Base-by-base conservation (phyloP, 2,329 filamentous ascomycete species). In the Talaromyces sp. region DNA sequence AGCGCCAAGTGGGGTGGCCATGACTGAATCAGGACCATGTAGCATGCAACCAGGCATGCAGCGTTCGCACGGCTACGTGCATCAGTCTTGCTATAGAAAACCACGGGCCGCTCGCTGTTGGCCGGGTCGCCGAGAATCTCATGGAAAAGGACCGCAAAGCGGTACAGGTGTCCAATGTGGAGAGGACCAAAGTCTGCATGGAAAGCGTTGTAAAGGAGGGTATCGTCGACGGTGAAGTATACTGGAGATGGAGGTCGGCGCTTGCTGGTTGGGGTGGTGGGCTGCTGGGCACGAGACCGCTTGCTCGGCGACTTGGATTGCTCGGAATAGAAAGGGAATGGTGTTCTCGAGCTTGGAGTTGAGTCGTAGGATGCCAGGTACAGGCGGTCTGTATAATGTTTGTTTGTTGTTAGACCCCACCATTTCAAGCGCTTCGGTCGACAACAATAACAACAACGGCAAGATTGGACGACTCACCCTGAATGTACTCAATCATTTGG, bases 121-220 rank as follows among this genome's bases (percentile, higher is more conserved):
- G 91, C 90, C 59, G 91, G 90, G 53, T 92, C 91, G 14, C 90
- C 93, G 32, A 99, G 82, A 42, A 97, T 91, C 65, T 97, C 93
- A 70, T 99, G 94, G 70, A 99, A 91, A 66, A 93, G 88, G 49
- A 97, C 89, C 4, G 94, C 93, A 73, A 97, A 99, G 58, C 94
- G 86, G 80, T 97, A 99, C 36, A 99, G 80, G 72, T 99, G 94
- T 22, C 94, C 94, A 63, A 99, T 96, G 78, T 99, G 94, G 54
- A 99, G 81, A 67, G 94, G 94, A 66, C 94, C 94, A 73, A 99
- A 99, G 77, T 99, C 94, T 67, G 95, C 92, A 76, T 97, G 92
- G 76, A 99, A 99, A 29, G 93, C 92, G 74, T 99, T 99, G 82
- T 99, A 99, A 42, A 96, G 82, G 40, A 99, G 86, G 36, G 82